Percentiles rank a stretch among this genome's conserved stretches.
These are phyloP conservation scores for Leccinum fallax DNA, from an alignment of 1,284 basidiomycete species.

Conservation along the genomic window DNA sequence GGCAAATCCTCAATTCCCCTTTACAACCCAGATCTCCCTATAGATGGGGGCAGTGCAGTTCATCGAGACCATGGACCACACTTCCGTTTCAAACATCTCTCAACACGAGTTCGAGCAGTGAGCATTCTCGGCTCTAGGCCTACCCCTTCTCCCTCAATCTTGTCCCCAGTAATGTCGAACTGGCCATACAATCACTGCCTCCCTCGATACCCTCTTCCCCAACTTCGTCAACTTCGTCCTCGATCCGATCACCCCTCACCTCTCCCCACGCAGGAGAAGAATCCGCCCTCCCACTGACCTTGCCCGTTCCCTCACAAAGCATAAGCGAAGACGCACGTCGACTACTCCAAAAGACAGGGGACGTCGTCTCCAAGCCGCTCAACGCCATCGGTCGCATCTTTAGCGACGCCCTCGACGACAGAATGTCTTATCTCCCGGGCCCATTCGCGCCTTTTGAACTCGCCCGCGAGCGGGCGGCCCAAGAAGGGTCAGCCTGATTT, in stretches of 20 bases:
- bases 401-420: slow-evolving; percentile 71
- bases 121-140: slow-evolving; percentile 21
- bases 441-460: slow-evolving; percentile 65
- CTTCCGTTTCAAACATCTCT: slow-evolving; percentile 88
- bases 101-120: slow-evolving; percentile 91
- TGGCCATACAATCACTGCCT: slow-evolving; percentile 78
- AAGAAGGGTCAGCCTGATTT: slow-evolving; percentile 21
- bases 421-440: slow-evolving; percentile 58
- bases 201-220: slow-evolving; percentile 59
- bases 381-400: slow-evolving; percentile 87
- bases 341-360: slow-evolving; percentile 85
- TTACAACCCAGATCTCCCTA: slow-evolving; percentile 18
- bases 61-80: slow-evolving; percentile 77
- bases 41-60: slow-evolving; percentile 32
- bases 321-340: slow-evolving; percentile 79
- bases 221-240: slow-evolving; percentile 28
- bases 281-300: slow-evolving; percentile 74
- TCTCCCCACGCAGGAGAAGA: slow-evolving; percentile 78
- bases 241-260: slow-evolving; percentile 28
- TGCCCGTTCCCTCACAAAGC: slow-evolving; percentile 60
- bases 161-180: slow-evolving; percentile 72
- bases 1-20: not conserved
- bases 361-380: slow-evolving; percentile 86
- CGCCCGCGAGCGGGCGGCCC: slow-evolving; percentile 44
- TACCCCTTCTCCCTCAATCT: not conserved